phyloP scores from a whole-genome alignment of 805 yeast species.

The Metschnikowia cubensis region DNA sequence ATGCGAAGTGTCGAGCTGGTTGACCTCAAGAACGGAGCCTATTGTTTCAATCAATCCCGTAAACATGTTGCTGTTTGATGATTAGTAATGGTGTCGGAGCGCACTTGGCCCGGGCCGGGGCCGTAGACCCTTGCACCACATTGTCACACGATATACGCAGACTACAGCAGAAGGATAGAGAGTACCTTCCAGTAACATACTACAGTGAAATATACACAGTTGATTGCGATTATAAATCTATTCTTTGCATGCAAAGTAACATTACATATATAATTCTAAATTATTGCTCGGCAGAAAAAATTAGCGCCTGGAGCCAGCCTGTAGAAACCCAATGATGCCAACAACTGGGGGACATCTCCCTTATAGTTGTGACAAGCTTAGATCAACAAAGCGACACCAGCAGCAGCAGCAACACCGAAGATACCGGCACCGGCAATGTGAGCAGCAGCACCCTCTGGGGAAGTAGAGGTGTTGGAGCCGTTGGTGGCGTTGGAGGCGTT shows the following conservation, averaged over 20 bases:
- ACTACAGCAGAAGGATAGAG: no score
- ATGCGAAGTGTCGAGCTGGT: slow-evolving; percentile 42
- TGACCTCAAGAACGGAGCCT: slow-evolving; percentile 58
- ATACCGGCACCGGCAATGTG: slow-evolving; percentile 33
- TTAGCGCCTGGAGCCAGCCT: slow-evolving; percentile 4
- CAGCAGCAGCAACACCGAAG: slow-evolving; percentile 28
- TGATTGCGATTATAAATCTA: background rate
- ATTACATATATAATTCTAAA: background rate
- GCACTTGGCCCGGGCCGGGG: background rate
- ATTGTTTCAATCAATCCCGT: slow-evolving; percentile 89
- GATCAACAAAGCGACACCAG: slow-evolving; percentile 38
- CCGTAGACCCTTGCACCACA: background rate
- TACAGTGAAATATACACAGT: background rate
- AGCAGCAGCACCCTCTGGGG: slow-evolving; percentile 29
- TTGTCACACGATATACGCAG: no score
- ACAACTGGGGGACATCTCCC: slow-evolving; percentile 1
- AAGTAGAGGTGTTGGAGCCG: slow-evolving; percentile 15
- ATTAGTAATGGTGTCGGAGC: background rate
- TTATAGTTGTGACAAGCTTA: slow-evolving; percentile 17
- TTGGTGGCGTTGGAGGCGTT: slow-evolving; percentile 21
- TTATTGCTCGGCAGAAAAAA: slow-evolving; percentile 2
- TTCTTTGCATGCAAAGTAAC: background rate
- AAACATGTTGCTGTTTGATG: slow-evolving; percentile 53
- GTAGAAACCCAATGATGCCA: slow-evolving; percentile 2
- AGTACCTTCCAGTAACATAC: background rate